These are phyloP conservation scores for Tylopilus plumbeoviolaceoides DNA, from an alignment of 768 basidiomycete genomes.

Conservation along the genomic window DNA sequence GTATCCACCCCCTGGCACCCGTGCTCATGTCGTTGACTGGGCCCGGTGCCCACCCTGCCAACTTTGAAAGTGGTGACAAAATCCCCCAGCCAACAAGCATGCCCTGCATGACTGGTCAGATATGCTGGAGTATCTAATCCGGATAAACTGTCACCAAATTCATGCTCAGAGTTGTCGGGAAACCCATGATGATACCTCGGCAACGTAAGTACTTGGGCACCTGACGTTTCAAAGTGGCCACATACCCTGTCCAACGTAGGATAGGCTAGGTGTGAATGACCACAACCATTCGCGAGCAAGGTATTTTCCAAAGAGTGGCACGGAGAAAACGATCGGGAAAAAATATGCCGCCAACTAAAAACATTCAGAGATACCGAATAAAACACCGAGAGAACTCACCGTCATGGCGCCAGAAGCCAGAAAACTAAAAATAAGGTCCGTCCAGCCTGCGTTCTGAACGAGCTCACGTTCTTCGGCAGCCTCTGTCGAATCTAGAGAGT, in stretches of 20 bases:
- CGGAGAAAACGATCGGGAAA: slow-evolving; percentile 82
- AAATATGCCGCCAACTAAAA: slow-evolving; percentile 78
- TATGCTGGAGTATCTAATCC: not conserved
- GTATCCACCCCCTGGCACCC: slow-evolving; percentile 93
- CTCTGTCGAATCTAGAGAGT: slow-evolving; percentile 28
- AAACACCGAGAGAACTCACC: slow-evolving; percentile 39
- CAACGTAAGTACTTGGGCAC: slow-evolving; percentile 1
- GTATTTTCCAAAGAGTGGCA: slow-evolving; percentile 81
- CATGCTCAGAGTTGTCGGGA: slow-evolving; percentile 92
- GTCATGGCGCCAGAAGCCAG: slow-evolving; percentile 69
- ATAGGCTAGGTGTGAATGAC: slow-evolving; percentile 89
- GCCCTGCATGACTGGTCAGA: slow-evolving; percentile 46
- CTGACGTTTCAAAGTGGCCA: not conserved
- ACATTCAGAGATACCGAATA: not conserved
- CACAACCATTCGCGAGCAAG: slow-evolving; percentile 88
- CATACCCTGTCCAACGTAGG: slow-evolving; percentile 85
- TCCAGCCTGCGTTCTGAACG: slow-evolving; percentile 71
- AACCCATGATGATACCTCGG: slow-evolving; percentile 96
- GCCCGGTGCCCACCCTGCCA: slow-evolving; percentile 89
- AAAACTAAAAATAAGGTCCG: slow-evolving; percentile 75
- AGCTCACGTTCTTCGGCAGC: slow-evolving; percentile 39
- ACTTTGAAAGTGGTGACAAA: slow-evolving; percentile 83
- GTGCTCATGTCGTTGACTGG: slow-evolving; percentile 81
- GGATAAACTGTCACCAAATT: slow-evolving; percentile 55
- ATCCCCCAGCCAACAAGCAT: slow-evolving; percentile 97